Evolutionary conservation across 257 asterid species (phyloP).

Genomic region (Gentiana straminea): DNA sequence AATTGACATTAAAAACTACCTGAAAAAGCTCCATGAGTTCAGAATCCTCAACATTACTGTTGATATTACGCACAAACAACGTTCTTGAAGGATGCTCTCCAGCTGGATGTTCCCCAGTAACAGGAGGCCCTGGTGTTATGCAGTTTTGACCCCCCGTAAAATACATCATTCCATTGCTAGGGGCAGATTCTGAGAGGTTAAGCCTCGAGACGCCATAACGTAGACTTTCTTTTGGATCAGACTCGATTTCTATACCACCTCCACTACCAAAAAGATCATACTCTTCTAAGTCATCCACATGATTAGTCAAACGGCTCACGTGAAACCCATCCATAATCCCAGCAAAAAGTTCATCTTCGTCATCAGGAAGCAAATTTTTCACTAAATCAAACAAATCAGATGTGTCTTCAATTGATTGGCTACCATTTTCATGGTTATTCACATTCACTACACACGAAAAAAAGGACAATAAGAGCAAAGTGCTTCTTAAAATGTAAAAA

Average conservation of each 20-base stretch:
- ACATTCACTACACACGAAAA: slow-evolving; percentile 23
- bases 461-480: slow-evolving; percentile 9
- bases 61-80: slow-evolving; percentile 63
- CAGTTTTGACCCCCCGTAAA: slow-evolving; percentile 19
- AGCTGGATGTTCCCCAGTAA: slow-evolving; percentile 60
- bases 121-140: slow-evolving; percentile 12
- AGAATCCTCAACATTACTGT: slow-evolving; percentile 59
- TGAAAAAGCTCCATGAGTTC: slow-evolving; percentile 56
- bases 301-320: slow-evolving; percentile 25
- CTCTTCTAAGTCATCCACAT: slow-evolving; percentile 42
- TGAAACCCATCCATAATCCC: slow-evolving; percentile 39
- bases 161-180: slow-evolving; percentile 28
- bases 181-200: slow-evolving; percentile 24
- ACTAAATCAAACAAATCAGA: slow-evolving; percentile 24
- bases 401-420: slow-evolving; percentile 18
- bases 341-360: slow-evolving; percentile 66
- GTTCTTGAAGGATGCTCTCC: slow-evolving; percentile 90
- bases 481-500: background rate
- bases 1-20: slow-evolving; percentile 24
- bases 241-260: slow-evolving; percentile 62
- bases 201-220: slow-evolving; percentile 22
- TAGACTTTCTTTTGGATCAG: slow-evolving; percentile 33
- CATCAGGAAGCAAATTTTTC: slow-evolving; percentile 51
- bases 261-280: slow-evolving; percentile 58
- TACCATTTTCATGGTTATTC: slow-evolving; percentile 17